These are phyloP conservation scores for Gracilaria gracilis DNA, from an alignment of 23 red algal species.

Conservation along the genomic window DNA sequence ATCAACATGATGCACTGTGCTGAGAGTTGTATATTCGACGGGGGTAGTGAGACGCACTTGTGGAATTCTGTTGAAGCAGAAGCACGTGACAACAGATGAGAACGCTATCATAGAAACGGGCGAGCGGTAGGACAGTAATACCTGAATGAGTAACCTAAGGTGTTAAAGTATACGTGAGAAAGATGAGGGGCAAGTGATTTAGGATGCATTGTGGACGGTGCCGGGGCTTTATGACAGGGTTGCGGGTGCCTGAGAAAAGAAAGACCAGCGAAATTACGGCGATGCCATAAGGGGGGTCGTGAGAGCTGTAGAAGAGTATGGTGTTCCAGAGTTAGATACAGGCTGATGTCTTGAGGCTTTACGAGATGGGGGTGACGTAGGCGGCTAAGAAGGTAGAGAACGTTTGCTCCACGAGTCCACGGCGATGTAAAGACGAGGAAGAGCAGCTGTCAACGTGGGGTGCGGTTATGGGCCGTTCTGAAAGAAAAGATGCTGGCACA, in stretches of 20 bases:
- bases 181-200: too few species aligned
- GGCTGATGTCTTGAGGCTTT: background rate
- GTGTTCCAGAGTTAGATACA: background rate
- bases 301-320: background rate
- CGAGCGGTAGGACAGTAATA: too few species aligned
- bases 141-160: too few species aligned
- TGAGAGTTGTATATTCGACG: too few species aligned
- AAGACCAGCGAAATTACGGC: background rate
- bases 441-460: background rate
- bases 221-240: too few species aligned
- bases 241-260: too few species aligned
- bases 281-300: background rate
- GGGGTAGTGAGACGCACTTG: background rate
- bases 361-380: background rate
- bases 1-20: background rate
- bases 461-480: background rate
- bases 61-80: background rate
- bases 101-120: background rate
- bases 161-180: too few species aligned
- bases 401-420: background rate
- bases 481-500: background rate
- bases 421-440: background rate
- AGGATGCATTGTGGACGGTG: too few species aligned
- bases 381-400: background rate
- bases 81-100: background rate